A percentile compares a stretch with the other conserved stretches of the same genome.
Evolutionary conservation across 768 basidiomycete genomes (phyloP).

Genomic region (Coprinopsis cinerea): DNA sequence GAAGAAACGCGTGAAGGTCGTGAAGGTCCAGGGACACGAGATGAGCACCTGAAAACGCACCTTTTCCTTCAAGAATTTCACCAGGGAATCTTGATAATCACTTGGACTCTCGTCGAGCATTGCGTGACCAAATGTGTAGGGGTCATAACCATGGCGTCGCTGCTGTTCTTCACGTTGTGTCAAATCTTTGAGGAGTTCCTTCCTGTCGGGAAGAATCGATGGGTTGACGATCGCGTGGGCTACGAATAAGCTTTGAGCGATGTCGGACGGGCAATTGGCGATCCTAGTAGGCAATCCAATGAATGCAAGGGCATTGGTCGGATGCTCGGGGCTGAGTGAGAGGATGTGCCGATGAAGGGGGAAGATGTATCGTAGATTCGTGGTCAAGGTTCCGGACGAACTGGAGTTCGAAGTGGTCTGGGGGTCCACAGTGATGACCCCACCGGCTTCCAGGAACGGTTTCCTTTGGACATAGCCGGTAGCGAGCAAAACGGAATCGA

Average conservation of each 20-base stretch:
- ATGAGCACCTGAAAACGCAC: conserved; percentile 13
- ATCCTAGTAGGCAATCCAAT: conserved; percentile 46
- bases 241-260: conserved; percentile 44
- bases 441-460: conserved; percentile 36
- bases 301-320: conserved; percentile 48
- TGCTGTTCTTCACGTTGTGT: conserved; percentile 34
- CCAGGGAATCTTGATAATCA: conserved; percentile 38
- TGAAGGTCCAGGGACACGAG: background rate
- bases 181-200: conserved; percentile 34
- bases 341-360: conserved; percentile 51
- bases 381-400: conserved; percentile 26
- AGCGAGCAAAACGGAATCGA: conserved; percentile 44
- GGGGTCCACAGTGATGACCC: conserved; percentile 25
- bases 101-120: conserved; percentile 28
- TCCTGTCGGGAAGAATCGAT: conserved; percentile 33
- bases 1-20: background rate
- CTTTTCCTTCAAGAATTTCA: conserved; percentile 27
- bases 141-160: conserved; percentile 39
- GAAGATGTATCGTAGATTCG: conserved; percentile 49
- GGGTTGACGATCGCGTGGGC: conserved; percentile 40
- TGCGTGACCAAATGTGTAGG: conserved; percentile 42
- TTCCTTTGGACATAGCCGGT: conserved; percentile 51
- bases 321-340: conserved; percentile 40
- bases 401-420: conserved; percentile 20
- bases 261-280: conserved; percentile 42